A percentile compares a stretch with the other conserved stretches of the same genome.
These are phyloP conservation scores for Cutaneotrichosporon sp. DNA, from an alignment of 1,284 basidiomycete species.

Conservation along the genomic window DNA sequence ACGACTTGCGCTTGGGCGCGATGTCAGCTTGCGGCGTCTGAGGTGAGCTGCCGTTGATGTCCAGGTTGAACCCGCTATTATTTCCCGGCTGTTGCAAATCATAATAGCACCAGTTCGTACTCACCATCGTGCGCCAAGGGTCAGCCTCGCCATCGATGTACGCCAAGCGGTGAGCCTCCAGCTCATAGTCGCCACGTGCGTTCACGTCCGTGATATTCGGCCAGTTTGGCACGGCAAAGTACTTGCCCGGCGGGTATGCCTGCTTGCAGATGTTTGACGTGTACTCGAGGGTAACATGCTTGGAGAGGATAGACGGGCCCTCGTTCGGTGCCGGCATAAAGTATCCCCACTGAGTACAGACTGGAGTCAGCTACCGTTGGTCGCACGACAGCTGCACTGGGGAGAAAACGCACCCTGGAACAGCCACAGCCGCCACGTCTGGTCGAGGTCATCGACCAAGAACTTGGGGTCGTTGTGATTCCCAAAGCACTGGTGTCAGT, in stretches of 20 bases:
- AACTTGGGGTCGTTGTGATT: slow-evolving; percentile 70
- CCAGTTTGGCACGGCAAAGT: slow-evolving; percentile 66
- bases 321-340: slow-evolving; percentile 57
- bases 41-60: background rate
- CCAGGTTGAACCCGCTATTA: background rate
- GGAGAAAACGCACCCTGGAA: slow-evolving; percentile 62
- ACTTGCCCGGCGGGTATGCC: slow-evolving; percentile 75
- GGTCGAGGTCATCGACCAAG: slow-evolving; percentile 62
- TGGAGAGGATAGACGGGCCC: slow-evolving; percentile 43
- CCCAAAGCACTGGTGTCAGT: slow-evolving; percentile 72
- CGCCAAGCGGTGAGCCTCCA: slow-evolving; percentile 73
- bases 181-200: slow-evolving; percentile 69
- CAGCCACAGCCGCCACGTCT: slow-evolving; percentile 80
- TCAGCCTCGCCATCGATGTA: slow-evolving; percentile 65
- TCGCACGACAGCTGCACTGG: background rate
- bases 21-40: slow-evolving; percentile 75
- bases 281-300: slow-evolving; percentile 72
- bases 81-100: background rate
- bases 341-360: slow-evolving; percentile 91
- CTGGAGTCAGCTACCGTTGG: slow-evolving; percentile 22
- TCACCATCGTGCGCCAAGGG: slow-evolving; percentile 76
- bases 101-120: slow-evolving; percentile 9
- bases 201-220: slow-evolving; percentile 83
- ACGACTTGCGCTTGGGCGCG: slow-evolving; percentile 69
- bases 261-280: slow-evolving; percentile 76